Evolutionary conservation across 2,329 filamentous ascomycete species (phyloP).

Genomic region (Fusarium luffae): DNA sequence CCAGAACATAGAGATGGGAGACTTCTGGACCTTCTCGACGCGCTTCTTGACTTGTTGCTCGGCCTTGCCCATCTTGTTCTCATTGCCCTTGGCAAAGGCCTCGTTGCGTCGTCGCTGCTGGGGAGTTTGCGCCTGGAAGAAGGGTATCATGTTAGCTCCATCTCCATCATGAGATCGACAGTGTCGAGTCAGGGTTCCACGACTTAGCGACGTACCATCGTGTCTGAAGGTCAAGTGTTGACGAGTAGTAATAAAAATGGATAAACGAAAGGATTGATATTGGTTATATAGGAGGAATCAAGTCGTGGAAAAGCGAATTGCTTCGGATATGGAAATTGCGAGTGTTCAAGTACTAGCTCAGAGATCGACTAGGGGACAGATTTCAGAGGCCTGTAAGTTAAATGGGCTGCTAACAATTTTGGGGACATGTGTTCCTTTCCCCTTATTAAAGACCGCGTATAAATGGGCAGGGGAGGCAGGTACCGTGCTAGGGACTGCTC

Average conservation of each 20-base stretch:
- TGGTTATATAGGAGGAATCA: slow-evolving; percentile 11
- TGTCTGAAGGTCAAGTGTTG: background rate
- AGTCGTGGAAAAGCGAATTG: background rate
- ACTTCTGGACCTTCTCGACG: slow-evolving; percentile 65
- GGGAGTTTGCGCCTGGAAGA: slow-evolving; percentile 78
- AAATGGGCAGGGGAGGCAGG: slow-evolving; percentile 8
- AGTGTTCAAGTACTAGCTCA: slow-evolving; percentile 30
- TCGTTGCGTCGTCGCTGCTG: slow-evolving; percentile 84
- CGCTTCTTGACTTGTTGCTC: slow-evolving; percentile 71
- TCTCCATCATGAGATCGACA: slow-evolving; percentile 36
- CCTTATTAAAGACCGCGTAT: slow-evolving; percentile 31
- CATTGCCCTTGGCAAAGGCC: slow-evolving; percentile 79
- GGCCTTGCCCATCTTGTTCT: slow-evolving; percentile 80
- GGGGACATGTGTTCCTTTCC: slow-evolving; percentile 50
- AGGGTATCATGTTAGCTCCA: slow-evolving; percentile 31
- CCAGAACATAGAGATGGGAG: slow-evolving; percentile 73
- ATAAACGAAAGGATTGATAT: background rate
- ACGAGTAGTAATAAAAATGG: background rate
- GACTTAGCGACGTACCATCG: slow-evolving; percentile 31
- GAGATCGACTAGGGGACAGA: slow-evolving; percentile 44
- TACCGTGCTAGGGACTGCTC: slow-evolving; percentile 2
- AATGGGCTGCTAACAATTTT: slow-evolving; percentile 40
- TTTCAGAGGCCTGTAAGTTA: slow-evolving; percentile 36
- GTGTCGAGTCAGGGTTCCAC: background rate
- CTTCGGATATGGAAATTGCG: slow-evolving; percentile 11